Base-by-base conservation (phyloP, 768 basidiomycete genomes). In the Mycena albidolilacea region DNA sequence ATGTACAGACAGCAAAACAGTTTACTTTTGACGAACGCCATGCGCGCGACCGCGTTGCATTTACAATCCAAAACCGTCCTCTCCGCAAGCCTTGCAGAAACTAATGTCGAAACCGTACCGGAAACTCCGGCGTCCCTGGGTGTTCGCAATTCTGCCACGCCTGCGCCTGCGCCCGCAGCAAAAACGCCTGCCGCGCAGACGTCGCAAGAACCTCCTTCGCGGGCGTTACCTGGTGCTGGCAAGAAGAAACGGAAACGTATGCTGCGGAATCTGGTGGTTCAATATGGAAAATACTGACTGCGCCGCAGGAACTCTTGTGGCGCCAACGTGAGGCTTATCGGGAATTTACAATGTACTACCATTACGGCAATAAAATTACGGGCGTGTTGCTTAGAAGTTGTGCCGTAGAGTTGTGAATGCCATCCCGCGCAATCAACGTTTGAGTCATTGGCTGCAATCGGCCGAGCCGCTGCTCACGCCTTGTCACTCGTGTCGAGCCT, bases 181-280 rank as follows among this genome's bases (percentile, higher is more conserved):
- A 81, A 79, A 64, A 72, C 79, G 41, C 78, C 87, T 23, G 78
- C 83, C n/a, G 72, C 57, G 23, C 78, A 79, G 21, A 64, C 76
- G n/a, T 80, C 86, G 17, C 88, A 86, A 75, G 92, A 92, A 65
- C 75, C 84, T 23, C 76, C 84, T 41, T 67, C 80, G 50, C 92
- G 88, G 79, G 87, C 85, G 6, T 82, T 85, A 0, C 78, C 85
- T 2, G 90, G 88, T 3, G 88, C 83, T 17, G 88, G 88, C 30
- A 93, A 90, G 79, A 94, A 93, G 84, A 95, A 92, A 83, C 90
- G 89, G 79, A 95, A 95, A 85, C 90, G 94, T 91, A 80, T 68
- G 91, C 83, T 19, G 21, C n/a, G 46, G 46, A 44, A 48, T 52
- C 41, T 55, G 35, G 41, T 57, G 39, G 39, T 30, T 30, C 50